Evolutionary conservation across 371 early-diverging fungal species (phyloP).

Genomic region (Apophysomyces elegans): DNA sequence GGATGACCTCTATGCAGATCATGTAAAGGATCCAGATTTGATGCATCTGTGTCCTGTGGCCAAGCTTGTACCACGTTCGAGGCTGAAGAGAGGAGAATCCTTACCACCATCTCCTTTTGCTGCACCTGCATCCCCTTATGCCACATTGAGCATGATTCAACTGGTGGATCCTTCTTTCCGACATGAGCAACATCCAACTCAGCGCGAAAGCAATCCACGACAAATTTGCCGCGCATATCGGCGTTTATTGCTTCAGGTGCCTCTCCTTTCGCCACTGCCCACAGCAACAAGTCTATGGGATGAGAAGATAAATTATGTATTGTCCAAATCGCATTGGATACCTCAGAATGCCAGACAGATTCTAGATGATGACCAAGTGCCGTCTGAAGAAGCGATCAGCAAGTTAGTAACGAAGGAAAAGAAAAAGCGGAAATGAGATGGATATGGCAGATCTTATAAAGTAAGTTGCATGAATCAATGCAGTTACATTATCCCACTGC

Average conservation of each 20-base stretch:
- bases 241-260: constrained; percentile 29
- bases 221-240: constrained; percentile 33
- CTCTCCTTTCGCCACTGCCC: constrained; percentile 25
- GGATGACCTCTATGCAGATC: constrained; percentile 29
- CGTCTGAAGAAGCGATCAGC: not conserved
- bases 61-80: constrained; percentile 13
- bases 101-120: constrained; percentile 20
- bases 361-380: not conserved
- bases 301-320: constrained; percentile 6
- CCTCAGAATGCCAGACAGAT: constrained; percentile 12
- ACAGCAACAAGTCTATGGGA: constrained; percentile 26
- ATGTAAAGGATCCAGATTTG: constrained; percentile 18
- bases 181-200: not conserved
- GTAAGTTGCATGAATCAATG: no score
- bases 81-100: constrained; percentile 6
- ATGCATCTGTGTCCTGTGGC: constrained; percentile 24
- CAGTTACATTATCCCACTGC: no score
- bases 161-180: constrained; percentile 20
- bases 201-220: constrained; percentile 15
- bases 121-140: constrained; percentile 21
- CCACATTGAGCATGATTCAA: constrained; percentile 15
- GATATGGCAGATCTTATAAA: no score
- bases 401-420: not conserved
- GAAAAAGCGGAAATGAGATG: not conserved
- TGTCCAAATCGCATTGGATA: constrained; percentile 30